Conservation (phyloP, 2,329 filamentous ascomycete species). For the Aspergillus ochraceus region DNA sequence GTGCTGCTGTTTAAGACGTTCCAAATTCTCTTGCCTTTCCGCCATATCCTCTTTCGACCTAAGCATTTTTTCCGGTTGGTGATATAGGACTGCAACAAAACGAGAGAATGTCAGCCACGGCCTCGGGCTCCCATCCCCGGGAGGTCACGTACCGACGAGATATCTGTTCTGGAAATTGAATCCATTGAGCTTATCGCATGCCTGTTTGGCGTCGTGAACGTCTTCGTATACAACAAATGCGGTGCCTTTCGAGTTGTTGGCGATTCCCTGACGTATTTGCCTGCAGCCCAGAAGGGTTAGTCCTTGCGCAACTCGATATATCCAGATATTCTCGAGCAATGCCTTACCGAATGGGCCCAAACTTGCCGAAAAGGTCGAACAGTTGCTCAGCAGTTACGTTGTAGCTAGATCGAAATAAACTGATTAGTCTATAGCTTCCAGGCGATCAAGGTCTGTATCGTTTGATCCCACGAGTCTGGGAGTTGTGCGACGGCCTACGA, state of each 20-base stretch:
- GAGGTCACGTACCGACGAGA: slow-evolving; percentile 73
- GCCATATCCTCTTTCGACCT: slow-evolving; percentile 93
- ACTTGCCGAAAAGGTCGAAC: slow-evolving; percentile 98
- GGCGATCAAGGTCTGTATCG: not conserved
- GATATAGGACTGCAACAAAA: slow-evolving; percentile 61
- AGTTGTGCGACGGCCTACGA: slow-evolving; percentile 1
- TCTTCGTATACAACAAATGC: slow-evolving; percentile 99
- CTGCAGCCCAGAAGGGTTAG: slow-evolving; percentile 48
- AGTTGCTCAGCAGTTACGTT: slow-evolving; percentile 98
- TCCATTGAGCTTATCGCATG: slow-evolving; percentile 98
- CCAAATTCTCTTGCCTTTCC: slow-evolving; percentile 92
- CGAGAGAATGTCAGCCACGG: slow-evolving; percentile 7
- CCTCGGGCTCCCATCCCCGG: not conserved
- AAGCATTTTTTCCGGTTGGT: slow-evolving; percentile 75
- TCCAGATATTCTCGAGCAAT: slow-evolving; percentile 4
- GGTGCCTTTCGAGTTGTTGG: slow-evolving; percentile 95
- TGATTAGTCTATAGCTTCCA: slow-evolving; percentile 13
- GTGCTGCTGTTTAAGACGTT: slow-evolving; percentile 95
- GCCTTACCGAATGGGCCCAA: slow-evolving; percentile 86
- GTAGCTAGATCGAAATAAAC: slow-evolving; percentile 64
- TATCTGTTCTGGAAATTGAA: slow-evolving; percentile 99
- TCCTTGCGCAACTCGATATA: not conserved
- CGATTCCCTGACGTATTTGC: slow-evolving; percentile 97
- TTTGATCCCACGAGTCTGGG: not conserved
- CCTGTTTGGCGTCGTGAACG: slow-evolving; percentile 97